Evolutionary conservation across 2,329 filamentous ascomycete species (phyloP).

Genomic region (Pseudocercospora macadamiae): DNA sequence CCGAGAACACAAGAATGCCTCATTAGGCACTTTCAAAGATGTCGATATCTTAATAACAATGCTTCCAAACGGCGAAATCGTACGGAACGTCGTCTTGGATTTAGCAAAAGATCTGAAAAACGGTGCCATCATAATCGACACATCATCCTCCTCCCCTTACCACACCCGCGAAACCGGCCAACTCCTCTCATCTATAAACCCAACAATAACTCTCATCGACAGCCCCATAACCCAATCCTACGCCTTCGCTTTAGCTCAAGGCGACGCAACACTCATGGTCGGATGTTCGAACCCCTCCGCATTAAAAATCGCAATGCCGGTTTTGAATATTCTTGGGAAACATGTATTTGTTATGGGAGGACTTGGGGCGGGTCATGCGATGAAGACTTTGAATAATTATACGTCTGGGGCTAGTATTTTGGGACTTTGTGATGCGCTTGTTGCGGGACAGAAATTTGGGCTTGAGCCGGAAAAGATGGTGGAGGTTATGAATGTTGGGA

Average conservation of each 20-base stretch:
- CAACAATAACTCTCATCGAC: slow-evolving; percentile 36
- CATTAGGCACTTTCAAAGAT: slow-evolving; percentile 27
- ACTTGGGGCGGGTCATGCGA: slow-evolving; percentile 37
- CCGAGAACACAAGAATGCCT: slow-evolving; percentile 23
- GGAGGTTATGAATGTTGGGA: slow-evolving; percentile 45
- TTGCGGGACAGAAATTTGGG: slow-evolving; percentile 39
- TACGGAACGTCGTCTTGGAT: slow-evolving; percentile 32
- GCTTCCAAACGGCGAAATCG: slow-evolving; percentile 37
- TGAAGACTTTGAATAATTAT: slow-evolving; percentile 42
- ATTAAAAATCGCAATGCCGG: slow-evolving; percentile 35
- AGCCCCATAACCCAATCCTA: slow-evolving; percentile 39
- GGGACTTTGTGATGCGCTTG: slow-evolving; percentile 34
- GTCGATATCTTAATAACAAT: slow-evolving; percentile 37
- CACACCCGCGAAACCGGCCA: slow-evolving; percentile 35
- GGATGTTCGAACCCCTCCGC: slow-evolving; percentile 31
- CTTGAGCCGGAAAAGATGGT: slow-evolving; percentile 41
- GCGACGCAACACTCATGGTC: slow-evolving; percentile 40
- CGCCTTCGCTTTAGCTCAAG: slow-evolving; percentile 35
- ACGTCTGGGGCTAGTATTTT: slow-evolving; percentile 35
- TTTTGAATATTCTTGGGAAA: slow-evolving; percentile 37
- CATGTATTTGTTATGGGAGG: slow-evolving; percentile 39
- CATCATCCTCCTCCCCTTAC: slow-evolving; percentile 38
- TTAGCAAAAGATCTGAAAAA: slow-evolving; percentile 31
- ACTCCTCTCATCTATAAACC: slow-evolving; percentile 30
- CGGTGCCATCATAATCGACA: slow-evolving; percentile 36